phyloP scores from a whole-genome alignment of 495 filamentous ascomycete genomes.

The Pseudoneurospora amorphoporcata region DNA sequence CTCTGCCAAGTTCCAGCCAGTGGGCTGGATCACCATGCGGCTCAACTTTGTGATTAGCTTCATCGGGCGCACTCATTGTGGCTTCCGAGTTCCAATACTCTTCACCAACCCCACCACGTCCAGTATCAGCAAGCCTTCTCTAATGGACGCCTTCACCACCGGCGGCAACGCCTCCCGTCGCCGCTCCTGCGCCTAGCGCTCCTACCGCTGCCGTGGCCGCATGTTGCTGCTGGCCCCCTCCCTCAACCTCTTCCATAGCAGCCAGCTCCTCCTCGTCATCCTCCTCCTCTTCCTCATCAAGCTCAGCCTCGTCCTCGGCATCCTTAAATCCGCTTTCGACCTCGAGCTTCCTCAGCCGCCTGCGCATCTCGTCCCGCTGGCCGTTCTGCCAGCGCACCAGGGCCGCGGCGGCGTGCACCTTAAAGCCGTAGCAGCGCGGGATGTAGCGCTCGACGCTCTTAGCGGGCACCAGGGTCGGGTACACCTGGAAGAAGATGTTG shows the following conservation, averaged over 20 bases:
- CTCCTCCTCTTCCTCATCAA: conserved; percentile 29
- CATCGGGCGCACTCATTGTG: background rate
- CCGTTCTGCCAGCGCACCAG: conserved; percentile 83
- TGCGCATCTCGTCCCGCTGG: conserved; percentile 67
- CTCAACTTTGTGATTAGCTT: background rate
- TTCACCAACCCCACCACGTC: background rate
- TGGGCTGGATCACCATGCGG: background rate
- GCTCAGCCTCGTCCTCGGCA: conserved; percentile 35
- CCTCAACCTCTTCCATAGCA: background rate
- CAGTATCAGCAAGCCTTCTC: background rate
- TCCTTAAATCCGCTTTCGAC: conserved; percentile 51
- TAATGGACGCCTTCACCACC: background rate
- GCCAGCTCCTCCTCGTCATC: conserved; percentile 18
- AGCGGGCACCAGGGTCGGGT: conserved; percentile 73
- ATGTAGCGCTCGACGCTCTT: conserved; percentile 81
- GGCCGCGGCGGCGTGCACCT: conserved; percentile 81
- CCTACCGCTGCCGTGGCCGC: background rate
- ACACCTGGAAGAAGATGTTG: conserved; percentile 98
- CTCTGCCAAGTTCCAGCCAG: background rate
- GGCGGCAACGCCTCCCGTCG: background rate
- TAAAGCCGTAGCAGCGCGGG: conserved; percentile 87
- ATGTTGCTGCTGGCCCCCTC: background rate
- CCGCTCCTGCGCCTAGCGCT: background rate
- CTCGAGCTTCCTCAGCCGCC: conserved; percentile 49
- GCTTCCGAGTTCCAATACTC: background rate